phyloP scores from a whole-genome alignment of 2,329 filamentous ascomycete genomes.

The Colletotrichum cordylinicola region DNA sequence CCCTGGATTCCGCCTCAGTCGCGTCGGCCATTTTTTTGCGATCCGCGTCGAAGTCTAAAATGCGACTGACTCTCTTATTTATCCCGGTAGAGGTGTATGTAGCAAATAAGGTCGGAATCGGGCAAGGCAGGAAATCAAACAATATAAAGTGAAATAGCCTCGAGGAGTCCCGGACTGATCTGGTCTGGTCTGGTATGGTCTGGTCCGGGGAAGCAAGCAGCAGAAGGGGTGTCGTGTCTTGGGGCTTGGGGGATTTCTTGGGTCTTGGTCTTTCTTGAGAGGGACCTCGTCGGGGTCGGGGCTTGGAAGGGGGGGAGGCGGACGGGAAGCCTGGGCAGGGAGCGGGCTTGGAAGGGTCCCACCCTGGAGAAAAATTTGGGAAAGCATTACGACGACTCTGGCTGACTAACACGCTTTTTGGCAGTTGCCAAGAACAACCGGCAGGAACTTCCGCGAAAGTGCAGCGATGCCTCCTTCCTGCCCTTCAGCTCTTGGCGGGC shows the following conservation, averaged over 20 bases:
- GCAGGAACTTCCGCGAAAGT: slow-evolving; percentile 12
- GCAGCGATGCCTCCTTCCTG: background rate
- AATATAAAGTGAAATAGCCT: background rate
- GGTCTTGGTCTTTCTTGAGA: slow-evolving; percentile 1
- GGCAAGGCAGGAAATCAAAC: background rate
- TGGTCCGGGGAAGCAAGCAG: background rate
- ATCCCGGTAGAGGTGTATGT: background rate
- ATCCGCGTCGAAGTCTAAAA: background rate
- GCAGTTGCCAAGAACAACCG: slow-evolving; percentile 13
- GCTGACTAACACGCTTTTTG: slow-evolving; percentile 8
- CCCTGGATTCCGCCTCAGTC: background rate
- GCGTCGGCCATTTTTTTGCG: background rate
- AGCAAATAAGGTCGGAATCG: background rate
- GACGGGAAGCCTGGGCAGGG: background rate
- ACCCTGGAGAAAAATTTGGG: slow-evolving; percentile 16
- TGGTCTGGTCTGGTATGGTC: background rate
- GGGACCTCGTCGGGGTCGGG: background rate
- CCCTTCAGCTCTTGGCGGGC: background rate
- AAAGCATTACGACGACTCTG: slow-evolving; percentile 22
- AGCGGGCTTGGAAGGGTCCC: slow-evolving; percentile 1
- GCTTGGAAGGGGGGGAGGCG: background rate
- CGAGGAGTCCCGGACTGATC: background rate
- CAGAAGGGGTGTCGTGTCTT: background rate
- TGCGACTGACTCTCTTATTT: background rate
- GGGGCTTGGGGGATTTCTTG: slow-evolving; percentile 15